Evolutionary conservation across 169 alveolate genomes (phyloP), one percentile per base, ranked within the genome.

Genomic region (Eimeria praecox): DNA sequence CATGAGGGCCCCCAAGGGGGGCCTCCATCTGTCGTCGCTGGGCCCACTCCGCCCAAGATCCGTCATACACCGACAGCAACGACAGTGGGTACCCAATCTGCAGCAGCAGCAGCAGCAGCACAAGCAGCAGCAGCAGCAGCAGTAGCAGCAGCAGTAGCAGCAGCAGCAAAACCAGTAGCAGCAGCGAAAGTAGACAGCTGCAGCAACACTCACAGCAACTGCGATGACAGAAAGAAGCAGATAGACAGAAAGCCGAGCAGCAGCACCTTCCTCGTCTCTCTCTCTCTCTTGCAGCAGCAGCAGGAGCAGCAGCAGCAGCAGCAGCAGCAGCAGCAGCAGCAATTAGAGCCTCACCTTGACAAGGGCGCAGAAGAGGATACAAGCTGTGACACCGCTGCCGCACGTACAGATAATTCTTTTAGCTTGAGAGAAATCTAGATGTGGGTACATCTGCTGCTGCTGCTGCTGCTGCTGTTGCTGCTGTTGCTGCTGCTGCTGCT

Each of bases 41-140:
- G 8, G 94, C 94, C 85, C 78, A 88, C 54, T 88, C 94, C 4
- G 94, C 24, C 94, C 94, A 88, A 73, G 85, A 59, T 49, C 94
- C 94, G 94, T 88, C 94, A 44, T 88, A 88, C 27, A 88, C 86
- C 9, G 94, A 71, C 42, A 88, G 71, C 64, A 78, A 56, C 59
- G 89, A 38, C n/a, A 24, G 64, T 5, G 89, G 89, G 89, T 78
- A 78, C 38, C 89, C 89, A 12, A 44, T 56, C 89, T 78, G 89
- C 64, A 78, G 89, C 89, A 78, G 24, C 10, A 40, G 40, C 66
- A 35, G 64, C 89, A 78, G 64, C 89, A 78, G 10, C 66, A 38
- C 18, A 6, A 30, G 64, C 56, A 44, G 64, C 64, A 44, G 89
- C 8, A 8, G 49, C n/a, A 5, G 89, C 3, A 33, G 35, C 18